These are phyloP conservation scores for Solanum sitiens DNA, from an alignment of 257 asterid species.

Conservation along the genomic window DNA sequence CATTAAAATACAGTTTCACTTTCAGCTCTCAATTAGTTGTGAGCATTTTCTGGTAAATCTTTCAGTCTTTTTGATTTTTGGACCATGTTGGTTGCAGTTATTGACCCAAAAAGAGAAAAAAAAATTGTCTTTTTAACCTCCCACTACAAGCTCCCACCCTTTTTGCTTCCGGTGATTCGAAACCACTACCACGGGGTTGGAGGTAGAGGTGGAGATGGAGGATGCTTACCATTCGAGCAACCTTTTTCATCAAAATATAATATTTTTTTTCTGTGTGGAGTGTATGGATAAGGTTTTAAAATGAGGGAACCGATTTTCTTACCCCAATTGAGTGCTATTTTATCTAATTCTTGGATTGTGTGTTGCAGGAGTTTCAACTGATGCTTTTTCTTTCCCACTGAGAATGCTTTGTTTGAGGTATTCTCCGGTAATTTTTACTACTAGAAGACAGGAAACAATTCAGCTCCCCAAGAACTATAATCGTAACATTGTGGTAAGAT, in stretches of 20 bases:
- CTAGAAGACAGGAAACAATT: slow-evolving; percentile 12
- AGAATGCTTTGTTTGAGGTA: slow-evolving; percentile 58
- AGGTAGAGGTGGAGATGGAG: not conserved
- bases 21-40: not conserved
- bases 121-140: not conserved
- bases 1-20: not conserved
- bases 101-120: not conserved
- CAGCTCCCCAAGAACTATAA: slow-evolving; percentile 10
- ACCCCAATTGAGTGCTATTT: not conserved
- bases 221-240: not conserved
- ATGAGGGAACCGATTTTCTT: not conserved
- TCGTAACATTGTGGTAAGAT: slow-evolving; percentile 29
- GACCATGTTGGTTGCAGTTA: not conserved
- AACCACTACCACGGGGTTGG: not conserved
- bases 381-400: not conserved
- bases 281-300: not conserved
- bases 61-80: not conserved
- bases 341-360: not conserved
- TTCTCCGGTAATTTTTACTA: slow-evolving; percentile 24
- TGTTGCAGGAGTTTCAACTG: not conserved
- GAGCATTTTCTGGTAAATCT: not conserved
- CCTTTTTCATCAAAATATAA: no score
- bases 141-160: not conserved
- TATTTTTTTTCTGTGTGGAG: not conserved
- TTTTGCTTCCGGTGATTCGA: not conserved